Conservation (phyloP, 2,329 filamentous ascomycete species). For the Aureobasidium vineae region DNA sequence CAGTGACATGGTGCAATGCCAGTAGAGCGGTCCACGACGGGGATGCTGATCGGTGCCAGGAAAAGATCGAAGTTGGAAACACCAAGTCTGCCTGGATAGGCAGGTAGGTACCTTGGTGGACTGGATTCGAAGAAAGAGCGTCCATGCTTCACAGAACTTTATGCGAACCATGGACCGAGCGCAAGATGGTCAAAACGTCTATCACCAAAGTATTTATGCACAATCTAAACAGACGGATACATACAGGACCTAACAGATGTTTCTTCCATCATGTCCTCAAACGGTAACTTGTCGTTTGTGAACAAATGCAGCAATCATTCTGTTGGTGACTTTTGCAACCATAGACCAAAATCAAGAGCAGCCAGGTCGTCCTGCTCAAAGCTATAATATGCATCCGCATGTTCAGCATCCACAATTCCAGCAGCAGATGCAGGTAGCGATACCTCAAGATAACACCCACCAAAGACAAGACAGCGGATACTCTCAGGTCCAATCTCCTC, state of each 20-base stretch:
- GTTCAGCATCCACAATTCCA: background rate
- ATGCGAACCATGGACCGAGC: background rate
- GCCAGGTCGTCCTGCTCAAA: background rate
- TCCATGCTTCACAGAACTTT: background rate
- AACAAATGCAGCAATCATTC: background rate
- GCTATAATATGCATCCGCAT: background rate
- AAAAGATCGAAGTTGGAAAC: no score
- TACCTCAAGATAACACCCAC: background rate
- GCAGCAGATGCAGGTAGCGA: background rate
- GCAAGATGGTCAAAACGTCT: background rate
- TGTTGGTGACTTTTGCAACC: background rate
- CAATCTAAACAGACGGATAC: background rate
- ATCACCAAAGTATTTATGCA: slow-evolving; percentile 6
- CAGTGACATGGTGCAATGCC: background rate
- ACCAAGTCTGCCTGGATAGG: no score
- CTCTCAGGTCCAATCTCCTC: background rate
- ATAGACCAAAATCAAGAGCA: background rate
- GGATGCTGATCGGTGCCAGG: background rate
- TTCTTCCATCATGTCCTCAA: background rate
- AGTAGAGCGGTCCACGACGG: background rate
- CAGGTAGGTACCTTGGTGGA: background rate
- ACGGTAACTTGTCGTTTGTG: background rate
- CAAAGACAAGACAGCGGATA: background rate
- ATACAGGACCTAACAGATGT: background rate
- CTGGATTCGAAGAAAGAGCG: background rate